Evolutionary conservation across 371 early-diverging fungal species (phyloP).

Genomic region (Enteropsectra breve): DNA sequence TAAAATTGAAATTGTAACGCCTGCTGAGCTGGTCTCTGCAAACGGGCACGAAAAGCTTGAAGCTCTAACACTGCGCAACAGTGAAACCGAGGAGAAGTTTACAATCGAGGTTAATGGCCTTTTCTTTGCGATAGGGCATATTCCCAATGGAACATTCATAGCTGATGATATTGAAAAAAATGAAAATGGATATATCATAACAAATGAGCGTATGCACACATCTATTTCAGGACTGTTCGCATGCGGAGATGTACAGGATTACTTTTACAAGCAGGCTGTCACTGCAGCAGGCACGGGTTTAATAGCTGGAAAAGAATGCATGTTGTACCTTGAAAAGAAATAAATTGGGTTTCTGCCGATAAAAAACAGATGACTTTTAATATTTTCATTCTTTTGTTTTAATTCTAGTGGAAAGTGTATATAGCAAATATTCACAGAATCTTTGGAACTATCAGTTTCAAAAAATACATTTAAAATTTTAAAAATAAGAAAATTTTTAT

Average conservation of each 20-base stretch:
- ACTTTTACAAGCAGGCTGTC: conserved; percentile 74
- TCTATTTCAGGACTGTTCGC: conserved; percentile 82
- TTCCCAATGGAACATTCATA: conserved; percentile 66
- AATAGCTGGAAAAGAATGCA: conserved; percentile 37
- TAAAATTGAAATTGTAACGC: conserved; percentile 81
- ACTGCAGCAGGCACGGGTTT: conserved; percentile 64
- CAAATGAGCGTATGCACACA: conserved; percentile 67
- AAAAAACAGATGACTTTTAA: too few species aligned
- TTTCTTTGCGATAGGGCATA: conserved; percentile 96
- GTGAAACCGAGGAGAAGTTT: conserved; percentile 58
- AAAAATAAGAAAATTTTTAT: conserved; percentile 6
- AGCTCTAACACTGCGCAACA: conserved; percentile 45
- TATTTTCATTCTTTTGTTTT: too few species aligned
- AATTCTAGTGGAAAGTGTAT: too few species aligned
- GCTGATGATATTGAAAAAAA: conserved; percentile 65
- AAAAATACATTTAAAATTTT: too few species aligned
- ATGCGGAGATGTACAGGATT: conserved; percentile 92
- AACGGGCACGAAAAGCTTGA: conserved; percentile 66
- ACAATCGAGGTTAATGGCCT: conserved; percentile 72
- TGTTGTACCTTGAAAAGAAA: conserved; percentile 20
- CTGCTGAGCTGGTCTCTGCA: conserved; percentile 71
- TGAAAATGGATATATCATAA: conserved; percentile 74
- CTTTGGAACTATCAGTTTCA: too few species aligned
- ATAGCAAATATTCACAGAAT: too few species aligned
- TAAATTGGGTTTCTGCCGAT: too few species aligned